A percentile compares a stretch with the other conserved stretches of the same genome.
Conservation (phyloP, 2,329 filamentous ascomycete species). For the Parafenestella ontariensis region DNA sequence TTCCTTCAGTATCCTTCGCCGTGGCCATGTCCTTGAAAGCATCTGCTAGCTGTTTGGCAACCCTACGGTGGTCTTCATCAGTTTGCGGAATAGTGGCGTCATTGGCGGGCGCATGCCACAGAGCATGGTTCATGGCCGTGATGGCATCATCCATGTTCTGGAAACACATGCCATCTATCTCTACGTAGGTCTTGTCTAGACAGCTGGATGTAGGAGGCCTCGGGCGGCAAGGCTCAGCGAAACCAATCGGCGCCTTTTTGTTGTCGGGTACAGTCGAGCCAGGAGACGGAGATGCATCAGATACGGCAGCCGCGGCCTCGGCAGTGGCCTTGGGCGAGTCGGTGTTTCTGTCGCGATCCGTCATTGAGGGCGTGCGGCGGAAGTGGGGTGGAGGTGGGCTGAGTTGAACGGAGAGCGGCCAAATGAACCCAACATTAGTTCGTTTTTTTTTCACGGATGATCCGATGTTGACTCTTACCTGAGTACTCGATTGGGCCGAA, state of each 20-base stretch:
- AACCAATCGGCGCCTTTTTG: not conserved
- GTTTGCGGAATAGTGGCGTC: conserved; percentile 14
- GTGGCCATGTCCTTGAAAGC: conserved; percentile 13
- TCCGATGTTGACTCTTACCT: not conserved
- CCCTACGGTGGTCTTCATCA: conserved; percentile 5
- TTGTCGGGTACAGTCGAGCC: not conserved
- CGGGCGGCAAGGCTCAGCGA: conserved; percentile 1
- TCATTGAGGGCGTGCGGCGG: not conserved
- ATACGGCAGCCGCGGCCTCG: not conserved
- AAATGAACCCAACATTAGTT: too few species aligned
- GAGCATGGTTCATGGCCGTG: not conserved
- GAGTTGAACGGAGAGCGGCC: not conserved
- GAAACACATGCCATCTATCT: conserved; percentile 11
- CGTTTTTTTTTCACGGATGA: not conserved
- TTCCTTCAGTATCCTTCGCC: conserved; percentile 8
- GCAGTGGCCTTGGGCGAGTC: not conserved
- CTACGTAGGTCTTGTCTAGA: conserved; percentile 1
- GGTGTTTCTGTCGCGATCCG: not conserved
- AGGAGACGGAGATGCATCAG: not conserved
- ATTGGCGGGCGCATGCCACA: conserved; percentile 8
- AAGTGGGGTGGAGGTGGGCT: not conserved
- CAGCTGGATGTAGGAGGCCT: conserved; percentile 4
- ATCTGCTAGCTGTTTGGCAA: conserved; percentile 2
- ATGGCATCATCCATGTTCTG: conserved; percentile 6
- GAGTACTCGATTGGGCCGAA: not conserved